Evolutionary conservation across 805 yeast genomes (phyloP), one percentile per base, ranked within the genome.

Genomic region (Blastobotrys peoriensis): DNA sequence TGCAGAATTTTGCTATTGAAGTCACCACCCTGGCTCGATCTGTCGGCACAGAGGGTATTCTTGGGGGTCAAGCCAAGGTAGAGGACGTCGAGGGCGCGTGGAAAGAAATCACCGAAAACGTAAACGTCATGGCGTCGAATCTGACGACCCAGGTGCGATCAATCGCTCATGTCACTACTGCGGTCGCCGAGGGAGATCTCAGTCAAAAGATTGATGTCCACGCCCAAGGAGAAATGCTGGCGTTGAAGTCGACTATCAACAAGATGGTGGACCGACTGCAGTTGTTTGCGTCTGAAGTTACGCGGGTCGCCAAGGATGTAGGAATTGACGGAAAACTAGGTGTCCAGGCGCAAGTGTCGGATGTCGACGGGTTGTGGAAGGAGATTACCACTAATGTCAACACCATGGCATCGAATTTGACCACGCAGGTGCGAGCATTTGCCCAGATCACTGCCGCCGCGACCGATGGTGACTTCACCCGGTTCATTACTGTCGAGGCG

Each of bases 371-470:
- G 2, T 66, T 86, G 48, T 86, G 96, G 96, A 86, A 83, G 59
- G 94, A 85, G 56, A 86, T 86, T 58, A 86, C 94, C 21, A 84
- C 93, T 16, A 86, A 86, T 65, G 96, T 86, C 52, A 86, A 86
- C 60, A 86, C 91, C 19, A 86, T 86, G 96, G 95, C 96, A 42
- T 80, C 91, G n/a, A 86, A 86, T 62, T 75, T 86, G 61, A 86
- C 96, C 0, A 82, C 94, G 1, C 96, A 86, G 67, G 95, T 86
- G 58, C 76, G 95, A 65, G 95, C 95, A 0, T 86, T 86, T 68
- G 95, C 94, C 33, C 94, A 86, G 61, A 86, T 86, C 57, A 86
- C 96, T 0, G 95, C 93, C 20, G 93, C 96, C 22, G 95, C 95
- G 10, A 86, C 95, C 2, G 95, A 86, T 65, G 95, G 95, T 60